Conservation (phyloP, 1,139 yeast genomes). For the Yamadazyma jaroonii region DNA sequence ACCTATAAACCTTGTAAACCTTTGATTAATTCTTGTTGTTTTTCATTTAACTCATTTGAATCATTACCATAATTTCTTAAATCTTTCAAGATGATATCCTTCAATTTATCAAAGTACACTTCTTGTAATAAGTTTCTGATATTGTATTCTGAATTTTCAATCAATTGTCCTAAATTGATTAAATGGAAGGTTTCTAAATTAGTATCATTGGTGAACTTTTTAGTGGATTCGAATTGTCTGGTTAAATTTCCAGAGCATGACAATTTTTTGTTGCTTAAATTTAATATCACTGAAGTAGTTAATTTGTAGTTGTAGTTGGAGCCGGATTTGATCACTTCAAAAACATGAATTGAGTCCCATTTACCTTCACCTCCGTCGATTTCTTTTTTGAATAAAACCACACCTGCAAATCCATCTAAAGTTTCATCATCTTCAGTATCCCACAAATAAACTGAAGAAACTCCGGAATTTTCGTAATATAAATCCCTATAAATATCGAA, state of each 20-base stretch:
- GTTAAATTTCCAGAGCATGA: constrained; percentile 81
- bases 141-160: constrained; percentile 87
- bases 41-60: constrained; percentile 38
- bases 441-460: constrained; percentile 92
- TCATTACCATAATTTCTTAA: constrained; percentile 54
- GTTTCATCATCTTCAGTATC: constrained; percentile 55
- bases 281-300: constrained; percentile 86
- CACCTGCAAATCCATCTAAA: constrained; percentile 77
- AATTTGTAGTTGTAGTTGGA: constrained; percentile 61
- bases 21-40: constrained; percentile 50
- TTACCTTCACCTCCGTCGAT: constrained; percentile 52
- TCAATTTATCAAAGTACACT: constrained; percentile 92
- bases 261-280: constrained; percentile 43
- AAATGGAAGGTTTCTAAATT: constrained; percentile 64
- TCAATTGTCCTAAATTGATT: constrained; percentile 77
- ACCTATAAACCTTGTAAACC: constrained; percentile 31
- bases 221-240: constrained; percentile 65
- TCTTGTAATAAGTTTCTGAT: constrained; percentile 86
- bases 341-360: constrained; percentile 94
- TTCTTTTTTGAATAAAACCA: constrained; percentile 76
- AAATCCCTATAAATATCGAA: constrained; percentile 91
- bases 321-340: constrained; percentile 59
- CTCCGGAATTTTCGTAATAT: constrained; percentile 88
- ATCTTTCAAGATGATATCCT: constrained; percentile 72
- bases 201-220: constrained; percentile 32